Percentiles rank a stretch among this genome's conserved stretches.
Conservation (phyloP, 1,284 basidiomycete species). For the Entoloma clypeatum region DNA sequence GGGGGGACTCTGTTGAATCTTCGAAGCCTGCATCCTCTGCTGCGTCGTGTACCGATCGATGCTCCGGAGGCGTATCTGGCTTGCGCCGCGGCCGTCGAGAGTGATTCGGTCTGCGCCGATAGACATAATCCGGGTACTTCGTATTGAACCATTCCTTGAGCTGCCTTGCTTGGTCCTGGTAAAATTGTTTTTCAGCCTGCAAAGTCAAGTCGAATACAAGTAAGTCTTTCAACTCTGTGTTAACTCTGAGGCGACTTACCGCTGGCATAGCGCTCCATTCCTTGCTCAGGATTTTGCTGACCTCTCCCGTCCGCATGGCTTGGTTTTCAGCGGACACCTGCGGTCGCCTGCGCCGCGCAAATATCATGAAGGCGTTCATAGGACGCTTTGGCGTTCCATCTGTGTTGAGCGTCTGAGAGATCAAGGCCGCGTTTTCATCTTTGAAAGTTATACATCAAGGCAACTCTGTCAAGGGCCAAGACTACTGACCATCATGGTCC, state of each 20-base stretch:
- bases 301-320: constrained; percentile 81
- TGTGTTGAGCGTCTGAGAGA: constrained; percentile 72
- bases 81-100: constrained; percentile 62
- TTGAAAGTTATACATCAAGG: constrained; percentile 38
- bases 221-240: constrained; percentile 11
- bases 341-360: constrained; percentile 73
- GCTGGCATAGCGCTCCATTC: constrained; percentile 76
- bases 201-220: constrained; percentile 17
- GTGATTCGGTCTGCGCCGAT: constrained; percentile 78
- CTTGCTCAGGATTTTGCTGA: constrained; percentile 76
- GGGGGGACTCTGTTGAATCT: constrained; percentile 36
- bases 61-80: constrained; percentile 39
- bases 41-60: constrained; percentile 28
- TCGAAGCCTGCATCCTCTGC: constrained; percentile 38
- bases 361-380: constrained; percentile 91
- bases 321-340: constrained; percentile 79
- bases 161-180: constrained; percentile 77
- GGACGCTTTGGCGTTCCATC: constrained; percentile 83
- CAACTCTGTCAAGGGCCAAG: constrained; percentile 5
- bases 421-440: constrained; percentile 48
- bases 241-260: constrained; percentile 38
- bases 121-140: constrained; percentile 85
- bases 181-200: constrained; percentile 78
- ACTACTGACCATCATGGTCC: constrained; percentile 40
- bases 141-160: constrained; percentile 79